Percentiles rank a stretch among this genome's conserved stretches.
Conservation (phyloP, 345 rosid genomes). For the Melastoma malabathricum region DNA sequence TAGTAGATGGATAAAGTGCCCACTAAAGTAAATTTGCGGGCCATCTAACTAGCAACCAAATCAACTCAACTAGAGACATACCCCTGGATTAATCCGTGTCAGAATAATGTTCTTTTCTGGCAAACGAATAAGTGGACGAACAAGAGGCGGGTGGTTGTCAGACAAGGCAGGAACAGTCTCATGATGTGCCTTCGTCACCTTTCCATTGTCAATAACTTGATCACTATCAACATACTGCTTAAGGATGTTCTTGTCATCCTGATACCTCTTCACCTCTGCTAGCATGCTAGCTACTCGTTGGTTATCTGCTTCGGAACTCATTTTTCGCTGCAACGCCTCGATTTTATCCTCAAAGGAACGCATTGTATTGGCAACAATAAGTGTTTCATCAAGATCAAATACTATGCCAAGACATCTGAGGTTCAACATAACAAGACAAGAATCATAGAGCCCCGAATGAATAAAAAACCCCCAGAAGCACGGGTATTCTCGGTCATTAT, state of each 20-base stretch:
- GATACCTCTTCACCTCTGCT: slow-evolving; percentile 80
- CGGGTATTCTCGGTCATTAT: slow-evolving; percentile 34
- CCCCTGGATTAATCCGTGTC: slow-evolving; percentile 96
- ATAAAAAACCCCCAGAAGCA: slow-evolving; percentile 89
- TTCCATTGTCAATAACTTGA: slow-evolving; percentile 88
- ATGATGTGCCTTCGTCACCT: slow-evolving; percentile 56
- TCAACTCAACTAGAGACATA: slow-evolving; percentile 13
- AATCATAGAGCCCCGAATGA: slow-evolving; percentile 55
- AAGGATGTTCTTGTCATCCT: slow-evolving; percentile 77
- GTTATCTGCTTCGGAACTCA: slow-evolving; percentile 56
- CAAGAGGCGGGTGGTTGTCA: slow-evolving; percentile 55
- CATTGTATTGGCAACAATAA: slow-evolving; percentile 92
- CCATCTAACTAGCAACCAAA: background rate
- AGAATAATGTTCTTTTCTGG: slow-evolving; percentile 81
- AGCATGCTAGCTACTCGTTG: slow-evolving; percentile 63
- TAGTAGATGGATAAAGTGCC: no score
- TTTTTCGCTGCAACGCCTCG: slow-evolving; percentile 63
- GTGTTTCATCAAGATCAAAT: slow-evolving; percentile 97
- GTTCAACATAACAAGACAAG: slow-evolving; percentile 82
- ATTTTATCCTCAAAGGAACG: slow-evolving; percentile 91
- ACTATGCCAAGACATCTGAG: slow-evolving; percentile 95
- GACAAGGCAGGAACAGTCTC: slow-evolving; percentile 80
- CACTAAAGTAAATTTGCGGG: no score
- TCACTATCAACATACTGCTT: slow-evolving; percentile 90
- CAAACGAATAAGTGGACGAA: slow-evolving; percentile 80